Evolutionary conservation across 148 eudicot species (phyloP).

Genomic region (Nyssa sinensis): DNA sequence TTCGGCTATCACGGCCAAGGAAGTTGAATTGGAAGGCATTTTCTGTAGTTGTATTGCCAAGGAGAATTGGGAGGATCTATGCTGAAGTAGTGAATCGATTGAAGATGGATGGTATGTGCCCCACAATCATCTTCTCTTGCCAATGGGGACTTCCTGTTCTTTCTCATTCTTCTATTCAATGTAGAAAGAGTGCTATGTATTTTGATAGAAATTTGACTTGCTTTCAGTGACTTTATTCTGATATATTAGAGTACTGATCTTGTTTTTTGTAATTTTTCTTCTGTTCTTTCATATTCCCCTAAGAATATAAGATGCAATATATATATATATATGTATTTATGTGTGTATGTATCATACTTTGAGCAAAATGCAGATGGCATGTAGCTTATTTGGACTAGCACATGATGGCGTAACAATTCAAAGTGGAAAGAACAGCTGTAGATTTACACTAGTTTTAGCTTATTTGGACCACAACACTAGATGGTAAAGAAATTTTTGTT

Average conservation of each 20-base stretch:
- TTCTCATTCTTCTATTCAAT: constrained; percentile 29
- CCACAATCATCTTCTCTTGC: constrained; percentile 32
- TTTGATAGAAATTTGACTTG: constrained; percentile 15
- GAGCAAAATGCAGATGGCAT: background rate
- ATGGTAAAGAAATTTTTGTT: no score
- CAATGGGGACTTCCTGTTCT: constrained; percentile 56
- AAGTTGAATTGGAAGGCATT: constrained; percentile 51
- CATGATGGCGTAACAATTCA: background rate
- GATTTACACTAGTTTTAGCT: no score
- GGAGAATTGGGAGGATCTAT: constrained; percentile 29
- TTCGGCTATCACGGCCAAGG: constrained; percentile 29
- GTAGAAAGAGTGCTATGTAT: constrained; percentile 15
- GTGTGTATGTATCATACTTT: background rate
- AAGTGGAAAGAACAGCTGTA: background rate
- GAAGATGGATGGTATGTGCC: constrained; percentile 39
- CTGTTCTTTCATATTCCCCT: background rate
- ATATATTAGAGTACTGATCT: background rate
- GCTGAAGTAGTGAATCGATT: constrained; percentile 28
- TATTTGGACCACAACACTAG: no score
- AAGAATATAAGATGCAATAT: no score
- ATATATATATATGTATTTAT: no score
- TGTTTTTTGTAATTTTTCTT: background rate
- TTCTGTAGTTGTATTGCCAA: constrained; percentile 30
- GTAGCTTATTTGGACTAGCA: background rate
- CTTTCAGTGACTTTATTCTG: background rate